A percentile compares a stretch with the other conserved stretches of the same genome.
Conservation (phyloP, 495 filamentous ascomycete genomes). For the Niebla homalea region DNA sequence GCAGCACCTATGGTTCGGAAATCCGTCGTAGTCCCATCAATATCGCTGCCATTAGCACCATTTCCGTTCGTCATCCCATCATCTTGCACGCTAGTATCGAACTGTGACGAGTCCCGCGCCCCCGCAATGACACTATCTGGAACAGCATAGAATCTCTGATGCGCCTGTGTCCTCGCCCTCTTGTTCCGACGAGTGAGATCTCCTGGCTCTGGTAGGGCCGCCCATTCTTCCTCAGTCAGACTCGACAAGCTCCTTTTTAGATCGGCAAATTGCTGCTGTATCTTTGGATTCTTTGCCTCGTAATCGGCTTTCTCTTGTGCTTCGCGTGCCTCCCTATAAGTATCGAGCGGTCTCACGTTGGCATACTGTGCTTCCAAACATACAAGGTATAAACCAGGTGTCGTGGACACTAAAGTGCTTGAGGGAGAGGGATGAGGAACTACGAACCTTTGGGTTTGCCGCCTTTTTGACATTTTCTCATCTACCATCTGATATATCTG, state of each 20-base stretch:
- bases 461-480: conserved; percentile 84
- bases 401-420: conserved; percentile 19
- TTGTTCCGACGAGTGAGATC: conserved; percentile 91
- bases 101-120: conserved; percentile 63
- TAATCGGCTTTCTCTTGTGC: conserved; percentile 82
- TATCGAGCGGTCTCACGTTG: conserved; percentile 53
- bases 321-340: conserved; percentile 89
- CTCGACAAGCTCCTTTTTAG: conserved; percentile 78
- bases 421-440: conserved; percentile 15
- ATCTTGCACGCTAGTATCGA: conserved; percentile 73
- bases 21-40: conserved; percentile 86
- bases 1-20: conserved; percentile 97
- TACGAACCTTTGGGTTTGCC: conserved; percentile 83
- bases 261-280: conserved; percentile 96
- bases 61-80: conserved; percentile 45
- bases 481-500: conserved; percentile 89
- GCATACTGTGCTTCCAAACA: conserved; percentile 68
- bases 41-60: conserved; percentile 32
- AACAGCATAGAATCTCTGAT: conserved; percentile 87
- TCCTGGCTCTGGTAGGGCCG: conserved; percentile 84
- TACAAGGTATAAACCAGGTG: conserved; percentile 53
- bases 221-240: conserved; percentile 94
- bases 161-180: conserved; percentile 59
- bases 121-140: conserved; percentile 91
- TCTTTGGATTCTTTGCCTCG: conserved; percentile 94